Conservation (phyloP, 176 grass and related monocot species). For the Zoysia japonica region DNA sequence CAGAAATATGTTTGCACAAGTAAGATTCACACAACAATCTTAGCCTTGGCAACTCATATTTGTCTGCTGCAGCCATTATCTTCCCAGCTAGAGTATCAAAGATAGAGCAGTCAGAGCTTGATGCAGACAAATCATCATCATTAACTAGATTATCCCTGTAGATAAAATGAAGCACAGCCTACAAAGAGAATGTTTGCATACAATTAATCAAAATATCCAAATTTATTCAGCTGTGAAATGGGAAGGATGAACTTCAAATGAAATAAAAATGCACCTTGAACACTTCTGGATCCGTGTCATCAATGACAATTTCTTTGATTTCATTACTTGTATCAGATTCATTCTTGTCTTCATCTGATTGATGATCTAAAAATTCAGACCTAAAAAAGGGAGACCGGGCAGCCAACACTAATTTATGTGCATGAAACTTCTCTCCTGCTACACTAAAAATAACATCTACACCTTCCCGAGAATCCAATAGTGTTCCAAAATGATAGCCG, state of each 20-base stretch:
- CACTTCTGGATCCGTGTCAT: constrained; percentile 81
- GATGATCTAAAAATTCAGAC: constrained; percentile 58
- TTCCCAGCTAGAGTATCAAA: constrained; percentile 81
- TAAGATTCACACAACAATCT: constrained; percentile 31
- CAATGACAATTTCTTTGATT: constrained; percentile 62
- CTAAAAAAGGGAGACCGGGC: constrained; percentile 72
- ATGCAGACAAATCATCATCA: constrained; percentile 73
- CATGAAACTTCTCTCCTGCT: constrained; percentile 80
- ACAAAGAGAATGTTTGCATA: constrained; percentile 34
- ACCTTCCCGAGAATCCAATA: constrained; percentile 78
- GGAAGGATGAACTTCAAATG: constrained; percentile 18
- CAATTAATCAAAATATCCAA: background rate
- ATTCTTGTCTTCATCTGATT: constrained; percentile 49
- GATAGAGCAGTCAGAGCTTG: constrained; percentile 68
- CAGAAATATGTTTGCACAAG: constrained; percentile 85
- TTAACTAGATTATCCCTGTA: constrained; percentile 76
- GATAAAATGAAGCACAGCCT: constrained; percentile 87
- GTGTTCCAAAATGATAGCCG: constrained; percentile 74
- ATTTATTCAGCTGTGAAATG: constrained; percentile 20
- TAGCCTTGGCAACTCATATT: constrained; percentile 79
- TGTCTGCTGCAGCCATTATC: constrained; percentile 81
- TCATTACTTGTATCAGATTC: constrained; percentile 17
- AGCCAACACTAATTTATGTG: constrained; percentile 79
- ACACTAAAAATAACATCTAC: constrained; percentile 83
- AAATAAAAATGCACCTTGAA: constrained; percentile 63